Conservation (phyloP, 1,139 yeast genomes). For the Scheffersomyces segobiensis region DNA sequence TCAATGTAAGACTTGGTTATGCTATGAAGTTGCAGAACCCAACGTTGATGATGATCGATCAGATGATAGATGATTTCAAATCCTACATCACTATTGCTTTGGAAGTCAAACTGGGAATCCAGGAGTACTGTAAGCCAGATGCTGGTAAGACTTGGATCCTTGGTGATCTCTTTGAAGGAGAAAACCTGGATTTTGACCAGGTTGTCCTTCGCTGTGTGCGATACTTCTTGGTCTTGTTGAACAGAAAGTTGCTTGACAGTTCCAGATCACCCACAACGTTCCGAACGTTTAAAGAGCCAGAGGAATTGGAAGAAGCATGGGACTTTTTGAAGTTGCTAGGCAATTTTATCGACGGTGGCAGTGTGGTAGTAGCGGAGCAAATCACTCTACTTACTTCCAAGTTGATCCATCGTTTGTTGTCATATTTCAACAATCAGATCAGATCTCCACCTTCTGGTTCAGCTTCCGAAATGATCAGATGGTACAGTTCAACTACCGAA, state of each 20-base stretch:
- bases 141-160: slow-evolving; percentile 69
- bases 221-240: slow-evolving; percentile 69
- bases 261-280: slow-evolving; percentile 64
- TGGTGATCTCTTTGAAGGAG: slow-evolving; percentile 63
- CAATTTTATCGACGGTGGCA: slow-evolving; percentile 72
- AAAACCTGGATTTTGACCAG: slow-evolving; percentile 58
- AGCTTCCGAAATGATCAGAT: slow-evolving; percentile 65
- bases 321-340: slow-evolving; percentile 74
- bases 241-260: slow-evolving; percentile 76
- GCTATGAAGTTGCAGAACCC: slow-evolving; percentile 82
- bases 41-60: slow-evolving; percentile 95
- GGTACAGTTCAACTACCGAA: slow-evolving; percentile 83
- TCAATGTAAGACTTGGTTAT: slow-evolving; percentile 70
- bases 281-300: slow-evolving; percentile 90
- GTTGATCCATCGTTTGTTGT: slow-evolving; percentile 66
- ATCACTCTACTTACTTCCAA: slow-evolving; percentile 66
- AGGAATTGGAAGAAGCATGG: slow-evolving; percentile 81
- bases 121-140: slow-evolving; percentile 67
- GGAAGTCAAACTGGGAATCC: slow-evolving; percentile 68
- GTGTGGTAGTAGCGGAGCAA: slow-evolving; percentile 78
- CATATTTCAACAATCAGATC: slow-evolving; percentile 73
- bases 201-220: slow-evolving; percentile 74
- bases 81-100: slow-evolving; percentile 75
- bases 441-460: slow-evolving; percentile 53
- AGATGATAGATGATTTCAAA: slow-evolving; percentile 84